Conservation (phyloP, 805 yeast species). For the Hanseniaspora lachancei region DNA sequence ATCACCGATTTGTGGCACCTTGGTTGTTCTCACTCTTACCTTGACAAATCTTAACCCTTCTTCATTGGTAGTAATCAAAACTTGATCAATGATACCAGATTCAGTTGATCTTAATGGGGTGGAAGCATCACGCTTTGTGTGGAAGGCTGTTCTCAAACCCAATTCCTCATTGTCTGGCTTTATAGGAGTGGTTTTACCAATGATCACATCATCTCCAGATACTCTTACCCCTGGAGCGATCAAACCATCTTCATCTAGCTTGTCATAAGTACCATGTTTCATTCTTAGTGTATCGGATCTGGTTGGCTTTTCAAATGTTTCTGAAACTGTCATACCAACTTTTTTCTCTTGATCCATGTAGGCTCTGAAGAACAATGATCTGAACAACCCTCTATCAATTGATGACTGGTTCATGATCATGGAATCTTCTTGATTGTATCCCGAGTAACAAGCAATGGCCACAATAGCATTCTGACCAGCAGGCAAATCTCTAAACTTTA, state of each 20-base stretch:
- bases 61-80: constrained; percentile 88
- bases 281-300: constrained; percentile 87
- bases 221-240: constrained; percentile 98
- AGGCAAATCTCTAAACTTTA: constrained; percentile 94
- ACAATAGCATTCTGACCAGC: constrained; percentile 99
- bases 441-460: constrained; percentile 95
- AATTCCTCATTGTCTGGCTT: constrained; percentile 98
- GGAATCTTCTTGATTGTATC: constrained; percentile 99
- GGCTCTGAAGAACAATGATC: constrained; percentile 91
- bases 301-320: constrained; percentile 93
- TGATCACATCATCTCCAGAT: constrained; percentile 95
- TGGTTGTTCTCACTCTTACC: constrained; percentile 97
- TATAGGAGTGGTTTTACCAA: constrained; percentile 97
- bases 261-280: constrained; percentile 96
- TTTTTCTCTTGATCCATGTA: constrained; percentile 98
- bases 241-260: constrained; percentile 94
- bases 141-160: constrained; percentile 97
- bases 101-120: constrained; percentile 95
- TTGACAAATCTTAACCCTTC: constrained; percentile 96
- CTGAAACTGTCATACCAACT: constrained; percentile 96
- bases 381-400: constrained; percentile 89
- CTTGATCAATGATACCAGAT: constrained; percentile 97
- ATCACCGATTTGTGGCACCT: constrained; percentile 97
- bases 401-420: constrained; percentile 99
- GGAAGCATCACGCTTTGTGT: constrained; percentile 96